Conservation (phyloP, 2,329 filamentous ascomycete genomes). For the Orbilia oligospora region DNA sequence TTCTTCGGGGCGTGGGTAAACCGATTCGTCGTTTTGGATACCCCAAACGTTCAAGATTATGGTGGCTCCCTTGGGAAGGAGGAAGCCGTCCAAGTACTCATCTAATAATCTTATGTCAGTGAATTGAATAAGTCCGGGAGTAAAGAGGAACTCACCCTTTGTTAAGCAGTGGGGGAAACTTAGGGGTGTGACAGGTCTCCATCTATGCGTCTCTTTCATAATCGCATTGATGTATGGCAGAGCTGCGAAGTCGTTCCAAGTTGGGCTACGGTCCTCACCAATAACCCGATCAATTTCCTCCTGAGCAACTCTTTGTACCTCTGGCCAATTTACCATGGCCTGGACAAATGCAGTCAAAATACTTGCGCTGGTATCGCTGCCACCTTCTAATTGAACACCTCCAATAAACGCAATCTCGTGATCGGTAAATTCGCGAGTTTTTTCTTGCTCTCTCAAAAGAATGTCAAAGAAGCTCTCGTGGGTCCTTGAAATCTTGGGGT, state of each 20-base stretch:
- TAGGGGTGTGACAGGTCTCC: slow-evolving; percentile 72
- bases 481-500: slow-evolving; percentile 62
- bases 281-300: slow-evolving; percentile 72
- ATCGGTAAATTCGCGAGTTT: slow-evolving; percentile 68
- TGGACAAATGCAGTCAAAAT: slow-evolving; percentile 65
- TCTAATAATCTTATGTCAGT: slow-evolving; percentile 66
- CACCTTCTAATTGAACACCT: slow-evolving; percentile 67
- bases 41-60: slow-evolving; percentile 72
- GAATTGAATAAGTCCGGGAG: neutral
- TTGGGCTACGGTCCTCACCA: slow-evolving; percentile 72
- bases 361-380: slow-evolving; percentile 68
- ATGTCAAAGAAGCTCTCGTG: slow-evolving; percentile 68
- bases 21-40: slow-evolving; percentile 73
- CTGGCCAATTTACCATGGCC: slow-evolving; percentile 71
- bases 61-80: slow-evolving; percentile 71
- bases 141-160: slow-evolving; percentile 7
- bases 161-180: slow-evolving; percentile 36
- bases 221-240: slow-evolving; percentile 73
- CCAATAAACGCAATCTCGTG: slow-evolving; percentile 67
- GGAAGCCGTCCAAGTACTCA: slow-evolving; percentile 71
- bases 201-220: slow-evolving; percentile 74
- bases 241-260: slow-evolving; percentile 70
- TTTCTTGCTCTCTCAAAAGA: slow-evolving; percentile 65
- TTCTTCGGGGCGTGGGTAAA: slow-evolving; percentile 75
- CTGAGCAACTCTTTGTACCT: slow-evolving; percentile 72